Percentiles rank a stretch among this genome's conserved stretches.
Conservation (phyloP, 352 stramenopile genomes). For the Phytophthora syringae region DNA sequence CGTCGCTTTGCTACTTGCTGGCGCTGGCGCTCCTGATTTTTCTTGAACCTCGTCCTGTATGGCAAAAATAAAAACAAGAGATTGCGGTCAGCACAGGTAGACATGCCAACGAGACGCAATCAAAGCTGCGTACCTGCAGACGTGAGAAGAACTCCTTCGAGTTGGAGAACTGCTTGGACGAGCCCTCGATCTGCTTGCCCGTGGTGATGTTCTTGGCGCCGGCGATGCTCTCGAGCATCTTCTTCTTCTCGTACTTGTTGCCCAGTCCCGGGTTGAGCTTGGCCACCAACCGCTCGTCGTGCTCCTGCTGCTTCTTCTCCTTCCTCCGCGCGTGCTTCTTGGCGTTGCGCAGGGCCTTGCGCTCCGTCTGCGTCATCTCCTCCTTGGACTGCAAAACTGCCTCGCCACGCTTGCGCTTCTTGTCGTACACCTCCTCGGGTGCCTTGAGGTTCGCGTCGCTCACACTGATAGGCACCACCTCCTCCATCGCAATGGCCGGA, state of each 20-base stretch:
- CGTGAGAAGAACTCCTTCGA: conserved; percentile 89
- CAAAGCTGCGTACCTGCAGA: conserved; percentile 52
- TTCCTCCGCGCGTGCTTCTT: conserved; percentile 94
- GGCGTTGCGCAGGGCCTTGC: conserved; percentile 82
- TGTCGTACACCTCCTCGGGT: conserved; percentile 86
- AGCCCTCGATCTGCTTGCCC: conserved; percentile 84
- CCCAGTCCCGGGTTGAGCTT: conserved; percentile 95
- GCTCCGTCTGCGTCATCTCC: conserved; percentile 89
- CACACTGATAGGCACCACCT: conserved; percentile 84
- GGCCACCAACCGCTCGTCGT: conserved; percentile 93
- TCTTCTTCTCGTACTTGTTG: conserved; percentile 97
- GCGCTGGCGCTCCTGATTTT: conserved; percentile 45
- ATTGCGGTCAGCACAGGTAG: conserved; percentile 18
- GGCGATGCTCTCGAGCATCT: conserved; percentile 85
- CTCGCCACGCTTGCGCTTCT: conserved; percentile 89
- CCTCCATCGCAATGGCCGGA: conserved; percentile 85
- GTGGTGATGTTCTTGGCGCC: conserved; percentile 85
- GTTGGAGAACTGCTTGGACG: conserved; percentile 86
- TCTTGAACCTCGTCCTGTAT: conserved; percentile 52
- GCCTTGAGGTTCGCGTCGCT: conserved; percentile 87
- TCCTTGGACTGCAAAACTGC: conserved; percentile 82
- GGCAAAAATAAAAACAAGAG: conserved; percentile 12
- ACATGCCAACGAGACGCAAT: conserved; percentile 21
- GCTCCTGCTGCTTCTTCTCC: conserved; percentile 87
- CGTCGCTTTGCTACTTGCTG: conserved; percentile 33